Percentiles rank a stretch among this genome's conserved stretches.
phyloP scores from a whole-genome alignment of 305 asterid species.

The Fraxinus velutina region DNA sequence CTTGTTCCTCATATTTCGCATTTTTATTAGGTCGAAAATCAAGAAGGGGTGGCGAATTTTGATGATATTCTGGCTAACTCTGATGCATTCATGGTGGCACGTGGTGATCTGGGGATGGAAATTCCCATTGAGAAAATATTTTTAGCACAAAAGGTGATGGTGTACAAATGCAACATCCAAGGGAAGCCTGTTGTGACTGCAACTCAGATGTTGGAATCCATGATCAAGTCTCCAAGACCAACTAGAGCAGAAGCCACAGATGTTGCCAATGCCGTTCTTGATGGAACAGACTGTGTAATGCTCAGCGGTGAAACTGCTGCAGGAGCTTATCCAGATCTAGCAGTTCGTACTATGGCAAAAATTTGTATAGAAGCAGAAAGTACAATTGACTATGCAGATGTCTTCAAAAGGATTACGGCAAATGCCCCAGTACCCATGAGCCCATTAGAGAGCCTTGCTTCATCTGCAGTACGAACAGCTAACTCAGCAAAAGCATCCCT shows the following conservation, averaged over 20 bases:
- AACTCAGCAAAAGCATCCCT: slow-evolving; percentile 44
- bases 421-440: slow-evolving; percentile 54
- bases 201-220: slow-evolving; percentile 46
- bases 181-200: slow-evolving; percentile 56
- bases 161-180: slow-evolving; percentile 51
- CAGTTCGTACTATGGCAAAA: slow-evolving; percentile 45
- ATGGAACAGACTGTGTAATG: slow-evolving; percentile 54
- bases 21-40: slow-evolving; percentile 40
- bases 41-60: slow-evolving; percentile 50
- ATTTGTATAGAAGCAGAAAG: slow-evolving; percentile 48
- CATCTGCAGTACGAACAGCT: slow-evolving; percentile 47
- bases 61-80: slow-evolving; percentile 43
- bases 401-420: slow-evolving; percentile 37
- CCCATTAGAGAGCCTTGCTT: slow-evolving; percentile 49
- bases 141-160: slow-evolving; percentile 49
- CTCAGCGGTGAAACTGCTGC: slow-evolving; percentile 56
- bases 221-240: slow-evolving; percentile 53
- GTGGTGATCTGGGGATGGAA: slow-evolving; percentile 53
- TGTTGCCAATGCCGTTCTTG: slow-evolving; percentile 53
- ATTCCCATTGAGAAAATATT: slow-evolving; percentile 48
- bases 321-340: slow-evolving; percentile 54
- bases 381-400: slow-evolving; percentile 42
- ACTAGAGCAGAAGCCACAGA: slow-evolving; percentile 51
- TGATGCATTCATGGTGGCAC: slow-evolving; percentile 51
- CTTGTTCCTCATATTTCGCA: not conserved